Conservation (phyloP, 2,329 filamentous ascomycete genomes). For the Fusarium vanettenii region DNA sequence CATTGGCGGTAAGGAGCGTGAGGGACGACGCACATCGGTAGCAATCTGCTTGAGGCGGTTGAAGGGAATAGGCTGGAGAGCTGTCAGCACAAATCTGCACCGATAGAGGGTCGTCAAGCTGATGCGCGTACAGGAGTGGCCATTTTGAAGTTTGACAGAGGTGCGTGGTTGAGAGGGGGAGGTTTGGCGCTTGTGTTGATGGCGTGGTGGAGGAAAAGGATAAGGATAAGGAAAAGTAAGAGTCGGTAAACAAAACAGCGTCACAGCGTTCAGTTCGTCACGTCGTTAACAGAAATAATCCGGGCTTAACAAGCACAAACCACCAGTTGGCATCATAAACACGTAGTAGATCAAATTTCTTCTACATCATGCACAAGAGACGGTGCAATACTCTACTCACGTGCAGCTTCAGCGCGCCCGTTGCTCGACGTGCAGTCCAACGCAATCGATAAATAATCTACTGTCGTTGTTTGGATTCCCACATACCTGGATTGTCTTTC, state of each 20-base stretch:
- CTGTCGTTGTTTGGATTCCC: conserved; percentile 30
- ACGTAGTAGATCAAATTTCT: conserved; percentile 20
- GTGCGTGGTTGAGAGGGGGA: conserved; percentile 31
- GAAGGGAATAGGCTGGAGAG: conserved; percentile 75
- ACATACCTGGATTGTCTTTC: conserved; percentile 43
- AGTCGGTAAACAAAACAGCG: conserved; percentile 47
- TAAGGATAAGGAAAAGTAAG: conserved; percentile 16
- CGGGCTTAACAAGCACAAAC: conserved; percentile 31
- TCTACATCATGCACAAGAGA: conserved; percentile 12
- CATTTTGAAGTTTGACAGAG: conserved; percentile 46
- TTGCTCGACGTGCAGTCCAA: conserved; percentile 10
- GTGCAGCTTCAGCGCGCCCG: conserved; percentile 17
- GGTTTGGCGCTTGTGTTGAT: conserved; percentile 39
- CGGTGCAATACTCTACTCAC: conserved; percentile 13
- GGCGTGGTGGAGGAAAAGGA: conserved; percentile 34
- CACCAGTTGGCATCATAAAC: conserved; percentile 25
- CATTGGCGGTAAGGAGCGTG: conserved; percentile 34
- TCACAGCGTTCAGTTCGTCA: conserved; percentile 38
- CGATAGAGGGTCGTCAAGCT: not conserved
- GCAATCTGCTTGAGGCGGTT: conserved; percentile 87
- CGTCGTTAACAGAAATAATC: conserved; percentile 41
- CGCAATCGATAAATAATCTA: conserved; percentile 9
- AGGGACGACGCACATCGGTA: conserved; percentile 72
- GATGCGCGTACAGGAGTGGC: conserved; percentile 50
- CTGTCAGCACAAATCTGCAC: conserved; percentile 33